Percentiles rank a stretch among this genome's conserved stretches.
These are phyloP conservation scores for Exobasidium cylindrosporum DNA, from an alignment of 1,284 basidiomycete species.

Conservation along the genomic window DNA sequence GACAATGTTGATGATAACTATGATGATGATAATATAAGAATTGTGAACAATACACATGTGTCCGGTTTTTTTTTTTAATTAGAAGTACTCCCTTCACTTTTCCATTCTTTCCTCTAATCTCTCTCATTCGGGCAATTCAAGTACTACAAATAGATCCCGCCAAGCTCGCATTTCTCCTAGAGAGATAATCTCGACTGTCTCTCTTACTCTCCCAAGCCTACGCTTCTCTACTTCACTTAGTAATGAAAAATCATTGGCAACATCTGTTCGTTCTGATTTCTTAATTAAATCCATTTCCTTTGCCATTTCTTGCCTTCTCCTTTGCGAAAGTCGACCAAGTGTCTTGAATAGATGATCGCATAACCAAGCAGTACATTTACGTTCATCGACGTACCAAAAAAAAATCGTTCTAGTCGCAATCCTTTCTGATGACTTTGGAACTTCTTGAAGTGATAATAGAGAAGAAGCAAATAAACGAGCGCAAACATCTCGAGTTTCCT, in stretches of 20 bases:
- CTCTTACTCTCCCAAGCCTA: not conserved
- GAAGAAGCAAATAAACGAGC: conserved; percentile 63
- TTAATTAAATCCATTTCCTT: conserved; percentile 29
- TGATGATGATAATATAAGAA: no score
- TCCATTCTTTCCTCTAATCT: no score
- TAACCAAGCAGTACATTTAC: conserved; percentile 46
- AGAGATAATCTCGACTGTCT: conserved; percentile 2
- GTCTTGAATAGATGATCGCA: conserved; percentile 49
- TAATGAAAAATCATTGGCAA: not conserved
- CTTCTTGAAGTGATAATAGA: conserved; percentile 48
- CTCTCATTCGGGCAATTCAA: not conserved
- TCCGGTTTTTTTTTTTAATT: no score
- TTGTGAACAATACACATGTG: no score
- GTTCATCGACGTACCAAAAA: conserved; percentile 51
- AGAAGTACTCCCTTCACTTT: no score
- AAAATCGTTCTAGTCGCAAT: conserved; percentile 48
- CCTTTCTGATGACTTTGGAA: conserved; percentile 50
- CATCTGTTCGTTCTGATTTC: conserved; percentile 5
- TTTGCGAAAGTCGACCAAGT: conserved; percentile 30
- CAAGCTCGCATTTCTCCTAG: conserved; percentile 1
- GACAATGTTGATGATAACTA: no score
- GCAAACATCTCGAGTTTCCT: conserved; percentile 78
- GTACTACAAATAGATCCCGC: conserved; percentile 1
- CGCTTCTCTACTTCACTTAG: conserved; percentile 1
- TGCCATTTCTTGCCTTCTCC: conserved; percentile 41